Base-by-base conservation (phyloP, 2,329 filamentous ascomycete species). In the Fonsecaea multimorphosa region DNA sequence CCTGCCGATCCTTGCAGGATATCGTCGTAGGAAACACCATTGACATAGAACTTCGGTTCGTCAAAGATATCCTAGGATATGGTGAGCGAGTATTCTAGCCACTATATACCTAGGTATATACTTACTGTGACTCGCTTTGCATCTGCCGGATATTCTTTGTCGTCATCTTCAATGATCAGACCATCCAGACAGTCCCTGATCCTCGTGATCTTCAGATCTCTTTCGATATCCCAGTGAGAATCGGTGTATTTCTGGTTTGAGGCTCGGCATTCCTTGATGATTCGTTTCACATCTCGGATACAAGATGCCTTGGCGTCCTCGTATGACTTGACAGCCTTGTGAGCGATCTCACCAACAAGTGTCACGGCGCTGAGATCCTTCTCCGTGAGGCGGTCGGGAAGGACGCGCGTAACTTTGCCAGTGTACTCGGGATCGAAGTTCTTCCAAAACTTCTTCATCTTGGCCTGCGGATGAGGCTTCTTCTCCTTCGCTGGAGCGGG, bases 211-310 rank as follows among this genome's bases (percentile, higher is more conserved):
- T 91, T 90, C 68, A 93, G 82, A 75, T 93, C 91, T 32, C 86
- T 80, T 74, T 96, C 92, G 58, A 96, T 87, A 75, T 96, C 91
- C 75, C 96, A 96, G 76, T 94, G 88, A n/a, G 89, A 86, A 74
- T 96, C 92, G n/a, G 89, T 86, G 74, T 96, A 97, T 77, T 92
- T 93, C 73, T 93, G 89, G 77, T 96, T 96, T 63, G 92, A 82
- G 7, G 90, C 85, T 24, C 87, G 84, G 75, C 92, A 96, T 72
- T 88, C 85, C 66, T 81, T 82, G 31, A 85, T 82, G 63, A 87
- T 87, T 63, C 85, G 84, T 6, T 81, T 79, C 5, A 88, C 85
- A 60, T 86, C 85, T 62, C 85, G 85, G 60, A 82, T 83, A 78
- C 92, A 96, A 63, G 88, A 85, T 19, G 84, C 84, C 2, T 84